These are phyloP conservation scores for Bryoerythrophyllum caledonicum DNA, from an alignment of 225 moss, liverwort and hornwort genomes.

Conservation along the genomic window DNA sequence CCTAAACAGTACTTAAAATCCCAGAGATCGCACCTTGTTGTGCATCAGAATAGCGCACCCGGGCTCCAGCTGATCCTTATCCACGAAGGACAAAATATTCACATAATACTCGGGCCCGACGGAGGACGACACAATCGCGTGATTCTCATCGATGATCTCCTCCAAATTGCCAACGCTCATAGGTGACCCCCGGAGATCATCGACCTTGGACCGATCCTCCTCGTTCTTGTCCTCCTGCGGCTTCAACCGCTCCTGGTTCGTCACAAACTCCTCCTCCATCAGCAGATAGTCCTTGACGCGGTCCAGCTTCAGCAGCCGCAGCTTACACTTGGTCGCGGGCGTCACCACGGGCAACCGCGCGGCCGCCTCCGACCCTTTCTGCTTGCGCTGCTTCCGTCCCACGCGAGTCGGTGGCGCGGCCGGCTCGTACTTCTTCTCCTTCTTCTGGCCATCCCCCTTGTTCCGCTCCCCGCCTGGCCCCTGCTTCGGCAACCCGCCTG, in stretches of 20 bases:
- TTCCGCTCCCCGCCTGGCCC: conserved; percentile 81
- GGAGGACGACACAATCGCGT: conserved; percentile 94
- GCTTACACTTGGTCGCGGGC: conserved; percentile 91
- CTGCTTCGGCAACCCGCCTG: conserved; percentile 80
- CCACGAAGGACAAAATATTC: conserved; percentile 93
- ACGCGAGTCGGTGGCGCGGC: conserved; percentile 94
- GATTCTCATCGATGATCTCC: conserved; percentile 98
- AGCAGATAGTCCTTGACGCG: conserved; percentile 91
- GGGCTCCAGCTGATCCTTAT: conserved; percentile 98
- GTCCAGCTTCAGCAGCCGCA: conserved; percentile 92
- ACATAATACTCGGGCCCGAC: conserved; percentile 98
- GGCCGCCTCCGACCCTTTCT: conserved; percentile 94
- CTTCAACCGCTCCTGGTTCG: conserved; percentile 91
- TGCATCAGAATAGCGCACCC: conserved; percentile 99
- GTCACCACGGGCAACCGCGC: conserved; percentile 92
- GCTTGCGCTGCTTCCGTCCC: conserved; percentile 94
- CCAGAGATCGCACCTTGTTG: conserved; percentile 66
- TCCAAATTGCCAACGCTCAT: conserved; percentile 98
- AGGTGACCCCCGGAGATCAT: conserved; percentile 90
- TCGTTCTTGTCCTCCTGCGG: conserved; percentile 98
- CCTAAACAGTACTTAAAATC: conserved; percentile 4
- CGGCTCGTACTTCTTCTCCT: conserved; percentile 99
- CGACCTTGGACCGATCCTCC: conserved; percentile 97
- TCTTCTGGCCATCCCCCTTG: conserved; percentile 83
- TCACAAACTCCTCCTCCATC: conserved; percentile 99